Percentiles rank a stretch among this genome's conserved stretches.
Evolutionary conservation across 2,329 filamentous ascomycete species (phyloP).

Genomic region (Alternaria tenuissima): DNA sequence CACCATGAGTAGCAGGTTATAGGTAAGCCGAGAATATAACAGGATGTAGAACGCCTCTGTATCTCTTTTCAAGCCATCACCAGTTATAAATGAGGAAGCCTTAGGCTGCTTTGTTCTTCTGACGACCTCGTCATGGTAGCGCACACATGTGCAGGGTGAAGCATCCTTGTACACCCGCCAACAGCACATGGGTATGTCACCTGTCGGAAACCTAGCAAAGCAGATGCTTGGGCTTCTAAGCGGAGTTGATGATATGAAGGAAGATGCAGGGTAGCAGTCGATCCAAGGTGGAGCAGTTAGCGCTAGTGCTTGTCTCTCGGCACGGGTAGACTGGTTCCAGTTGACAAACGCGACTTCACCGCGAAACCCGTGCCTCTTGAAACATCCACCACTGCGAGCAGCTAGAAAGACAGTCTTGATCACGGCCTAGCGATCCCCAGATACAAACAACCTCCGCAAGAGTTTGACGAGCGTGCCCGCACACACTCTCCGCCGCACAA

Average conservation of each 20-base stretch:
- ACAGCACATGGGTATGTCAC: neutral
- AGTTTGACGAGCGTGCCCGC: slow-evolving; percentile 32
- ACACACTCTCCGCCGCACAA: slow-evolving; percentile 28
- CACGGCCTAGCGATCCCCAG: slow-evolving; percentile 13
- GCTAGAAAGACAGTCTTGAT: slow-evolving; percentile 30
- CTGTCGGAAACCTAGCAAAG: neutral
- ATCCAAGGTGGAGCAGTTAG: slow-evolving; percentile 14
- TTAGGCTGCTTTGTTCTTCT: neutral
- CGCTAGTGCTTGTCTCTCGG: slow-evolving; percentile 28
- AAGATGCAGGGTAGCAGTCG: slow-evolving; percentile 11
- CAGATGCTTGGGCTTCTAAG: neutral
- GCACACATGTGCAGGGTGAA: neutral
- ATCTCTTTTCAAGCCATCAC: neutral
- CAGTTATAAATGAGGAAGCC: neutral
- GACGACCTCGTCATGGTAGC: neutral
- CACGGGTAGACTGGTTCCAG: slow-evolving; percentile 19
- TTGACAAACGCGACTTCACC: slow-evolving; percentile 32
- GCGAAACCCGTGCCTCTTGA: slow-evolving; percentile 31
- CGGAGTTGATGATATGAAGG: neutral
- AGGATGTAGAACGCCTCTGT: neutral
- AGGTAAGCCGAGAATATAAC: slow-evolving; percentile 3
- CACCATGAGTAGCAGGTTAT: slow-evolving; percentile 7
- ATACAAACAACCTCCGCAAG: slow-evolving; percentile 10
- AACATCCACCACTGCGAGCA: slow-evolving; percentile 29
- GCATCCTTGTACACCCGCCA: neutral